These are phyloP conservation scores for Penicillium angulare DNA, from an alignment of 495 filamentous ascomycete genomes.

Conservation along the genomic window DNA sequence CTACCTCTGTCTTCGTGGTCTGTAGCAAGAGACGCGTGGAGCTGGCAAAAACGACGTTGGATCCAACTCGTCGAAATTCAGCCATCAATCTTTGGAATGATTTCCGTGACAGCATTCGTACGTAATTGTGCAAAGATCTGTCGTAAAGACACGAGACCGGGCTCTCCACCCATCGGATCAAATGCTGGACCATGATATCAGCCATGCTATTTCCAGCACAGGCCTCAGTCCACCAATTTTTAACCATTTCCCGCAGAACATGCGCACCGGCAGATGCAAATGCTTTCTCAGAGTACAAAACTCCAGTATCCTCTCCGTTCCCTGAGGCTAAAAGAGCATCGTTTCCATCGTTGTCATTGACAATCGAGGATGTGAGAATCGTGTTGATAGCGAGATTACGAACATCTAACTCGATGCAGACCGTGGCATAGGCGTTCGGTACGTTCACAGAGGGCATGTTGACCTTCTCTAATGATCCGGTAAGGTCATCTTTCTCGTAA, in stretches of 20 bases:
- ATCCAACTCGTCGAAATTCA: constrained; percentile 93
- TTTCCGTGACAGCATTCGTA: constrained; percentile 96
- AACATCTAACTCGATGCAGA: constrained; percentile 94
- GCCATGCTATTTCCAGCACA: constrained; percentile 90
- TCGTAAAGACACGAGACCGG: constrained; percentile 93
- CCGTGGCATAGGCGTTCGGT: constrained; percentile 88
- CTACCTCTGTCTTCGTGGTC: constrained; percentile 94
- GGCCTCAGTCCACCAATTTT: constrained; percentile 95
- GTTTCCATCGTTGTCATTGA: constrained; percentile 92
- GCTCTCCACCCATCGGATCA: constrained; percentile 94
- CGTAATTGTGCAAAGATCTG: constrained; percentile 93
- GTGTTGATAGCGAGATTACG: constrained; percentile 97
- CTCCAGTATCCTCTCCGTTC: constrained; percentile 56
- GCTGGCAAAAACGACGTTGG: constrained; percentile 88
- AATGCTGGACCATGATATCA: constrained; percentile 95
- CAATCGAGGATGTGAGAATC: constrained; percentile 92
- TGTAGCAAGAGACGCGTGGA: constrained; percentile 87
- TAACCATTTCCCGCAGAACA: constrained; percentile 96
- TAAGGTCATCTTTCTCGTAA: constrained; percentile 89
- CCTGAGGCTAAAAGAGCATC: constrained; percentile 62
- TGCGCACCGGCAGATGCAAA: constrained; percentile 88
- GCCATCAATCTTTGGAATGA: constrained; percentile 96
- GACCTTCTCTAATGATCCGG: constrained; percentile 80
- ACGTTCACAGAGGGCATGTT: constrained; percentile 93
- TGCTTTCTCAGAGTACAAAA: constrained; percentile 83